A percentile compares a stretch with the other conserved stretches of the same genome.
phyloP scores from a whole-genome alignment of 371 early-diverging fungal genomes.

The Actinomucor elegans region DNA sequence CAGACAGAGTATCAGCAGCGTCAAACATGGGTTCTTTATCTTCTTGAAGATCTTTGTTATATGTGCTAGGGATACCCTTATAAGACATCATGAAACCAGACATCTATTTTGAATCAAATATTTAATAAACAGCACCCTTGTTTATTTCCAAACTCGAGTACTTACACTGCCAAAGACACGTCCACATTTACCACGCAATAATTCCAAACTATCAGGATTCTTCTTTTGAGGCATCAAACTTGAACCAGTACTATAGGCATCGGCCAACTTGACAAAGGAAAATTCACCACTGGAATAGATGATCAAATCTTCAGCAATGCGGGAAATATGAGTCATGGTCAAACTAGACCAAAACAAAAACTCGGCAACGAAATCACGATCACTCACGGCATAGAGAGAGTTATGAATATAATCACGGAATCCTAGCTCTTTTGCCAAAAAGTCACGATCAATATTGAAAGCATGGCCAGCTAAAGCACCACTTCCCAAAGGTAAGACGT shows the following conservation, averaged over 20 bases:
- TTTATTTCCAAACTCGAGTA: neutral
- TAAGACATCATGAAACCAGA: conserved; percentile 95
- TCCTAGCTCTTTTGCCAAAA: conserved; percentile 84
- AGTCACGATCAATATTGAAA: conserved; percentile 90
- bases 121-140: neutral
- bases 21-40: conserved; percentile 98
- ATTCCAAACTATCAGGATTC: conserved; percentile 95
- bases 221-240: conserved; percentile 99
- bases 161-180: conserved; percentile 90
- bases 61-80: conserved; percentile 95
- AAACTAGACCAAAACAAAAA: conserved; percentile 89
- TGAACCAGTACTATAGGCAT: conserved; percentile 96
- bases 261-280: conserved; percentile 89
- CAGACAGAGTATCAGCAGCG: conserved; percentile 83
- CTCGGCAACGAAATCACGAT: conserved; percentile 96
- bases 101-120: conserved; percentile 52
- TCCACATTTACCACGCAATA: conserved; percentile 95
- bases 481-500: conserved; percentile 86
- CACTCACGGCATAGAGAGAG: conserved; percentile 87
- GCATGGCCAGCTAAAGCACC: conserved; percentile 98
- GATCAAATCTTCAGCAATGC: conserved; percentile 95
- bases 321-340: conserved; percentile 89
- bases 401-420: conserved; percentile 85
- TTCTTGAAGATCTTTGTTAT: conserved; percentile 98
- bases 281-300: conserved; percentile 91